Percentiles rank a stretch among this genome's conserved stretches.
Evolutionary conservation across 2,329 filamentous ascomycete species (phyloP).

Genomic region (Aspergillus caelatus): DNA sequence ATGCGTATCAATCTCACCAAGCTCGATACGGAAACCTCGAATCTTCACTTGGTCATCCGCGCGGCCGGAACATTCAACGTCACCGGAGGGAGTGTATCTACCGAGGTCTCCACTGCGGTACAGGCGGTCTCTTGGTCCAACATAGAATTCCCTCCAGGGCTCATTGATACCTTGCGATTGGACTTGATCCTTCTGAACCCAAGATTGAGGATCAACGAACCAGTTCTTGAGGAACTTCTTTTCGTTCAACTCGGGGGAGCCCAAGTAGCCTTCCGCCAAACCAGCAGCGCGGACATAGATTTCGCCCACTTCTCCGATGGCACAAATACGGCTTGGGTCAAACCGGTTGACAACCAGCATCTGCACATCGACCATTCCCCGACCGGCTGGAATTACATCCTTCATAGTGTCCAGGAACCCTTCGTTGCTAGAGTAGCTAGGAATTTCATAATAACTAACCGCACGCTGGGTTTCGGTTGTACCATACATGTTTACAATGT

Average conservation of each 20-base stretch:
- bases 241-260: conserved; percentile 62
- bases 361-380: conserved; percentile 87
- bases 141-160: conserved; percentile 77
- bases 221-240: conserved; percentile 83
- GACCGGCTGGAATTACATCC: conserved; percentile 80
- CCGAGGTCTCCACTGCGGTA: conserved; percentile 90
- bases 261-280: conserved; percentile 78
- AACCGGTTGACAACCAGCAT: conserved; percentile 77
- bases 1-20: conserved; percentile 88
- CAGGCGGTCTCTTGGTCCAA: conserved; percentile 80
- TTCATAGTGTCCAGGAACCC: conserved; percentile 65
- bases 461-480: conserved; percentile 82
- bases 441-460: conserved; percentile 82
- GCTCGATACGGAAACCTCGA: conserved; percentile 91
- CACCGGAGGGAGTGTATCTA: conserved; percentile 69
- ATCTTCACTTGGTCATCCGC: conserved; percentile 93
- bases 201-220: conserved; percentile 76
- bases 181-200: conserved; percentile 66
- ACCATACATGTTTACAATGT: conserved; percentile 84
- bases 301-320: conserved; percentile 80
- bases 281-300: conserved; percentile 81
- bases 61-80: conserved; percentile 77
- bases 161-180: conserved; percentile 57
- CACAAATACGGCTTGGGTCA: conserved; percentile 70
- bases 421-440: conserved; percentile 65